Evolutionary conservation across 2,329 filamentous ascomycete genomes (phyloP), one percentile per base, ranked within the genome.

Genomic region (Drechslera avenae): DNA sequence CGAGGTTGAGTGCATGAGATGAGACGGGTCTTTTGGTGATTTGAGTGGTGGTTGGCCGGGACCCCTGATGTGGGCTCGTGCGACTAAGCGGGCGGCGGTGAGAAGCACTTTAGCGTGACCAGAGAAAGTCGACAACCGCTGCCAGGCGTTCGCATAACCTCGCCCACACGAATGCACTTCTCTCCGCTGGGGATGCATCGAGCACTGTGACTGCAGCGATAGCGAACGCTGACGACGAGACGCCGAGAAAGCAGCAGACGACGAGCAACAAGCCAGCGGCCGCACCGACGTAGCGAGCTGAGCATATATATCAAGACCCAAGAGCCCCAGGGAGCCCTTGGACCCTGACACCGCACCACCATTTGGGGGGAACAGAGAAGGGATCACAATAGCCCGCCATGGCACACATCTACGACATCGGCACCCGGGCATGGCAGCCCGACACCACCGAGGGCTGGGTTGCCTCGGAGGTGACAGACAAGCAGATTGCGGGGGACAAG

Each of bases 351-450:
- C 36, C 49, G 52, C 52, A 45, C 53, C 55, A 46, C 46, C 44
- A 41, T 54, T 53, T 48, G 44, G 42, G 55, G 57, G 59, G 41
- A 56, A 60, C 50, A 58, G 28, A 23, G 19, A 16, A 16, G 49
- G 26, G 49, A 52, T 44, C 41, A 43, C 43, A 31, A 52, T 40
- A 46, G 31, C 51, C 49, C 61, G 63, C 40, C 59, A 96, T 96
- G 92, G 90, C 91, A 80, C 89, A 95, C 78, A 90, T 85, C 74
- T 97, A 95, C 80, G 92, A 97, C 82, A 86, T 97, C 72, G 94
- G 93, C 73, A 97, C 93, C 69, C 87, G 91, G 84, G 94, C 92
- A 73, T 99, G 94, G 94, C 94, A 97, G 84, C 92, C 94, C 67
- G 94, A 99, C 81, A 80, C 85, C 74, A 90, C 90, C 56, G 93